phyloP scores from a whole-genome alignment of 306 rosid species.

The Prunus campanulata region DNA sequence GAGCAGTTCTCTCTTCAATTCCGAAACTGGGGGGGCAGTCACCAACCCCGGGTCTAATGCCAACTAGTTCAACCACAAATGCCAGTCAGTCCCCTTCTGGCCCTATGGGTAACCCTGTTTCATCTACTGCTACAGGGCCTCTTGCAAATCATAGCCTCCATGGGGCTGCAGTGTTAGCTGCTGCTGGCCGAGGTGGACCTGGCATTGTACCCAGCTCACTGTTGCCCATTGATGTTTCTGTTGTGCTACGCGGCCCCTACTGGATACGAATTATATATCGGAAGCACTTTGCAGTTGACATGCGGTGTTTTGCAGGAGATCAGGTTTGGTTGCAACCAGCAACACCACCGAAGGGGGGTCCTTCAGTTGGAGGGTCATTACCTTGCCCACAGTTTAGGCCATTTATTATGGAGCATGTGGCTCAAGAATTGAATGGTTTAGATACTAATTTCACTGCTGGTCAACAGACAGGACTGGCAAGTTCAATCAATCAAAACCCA shows the following conservation, averaged over 20 bases:
- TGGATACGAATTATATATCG: constrained; percentile 97
- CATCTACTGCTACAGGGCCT: constrained; percentile 48
- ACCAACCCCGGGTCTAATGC: constrained; percentile 68
- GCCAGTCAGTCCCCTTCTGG: constrained; percentile 55
- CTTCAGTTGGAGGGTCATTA: constrained; percentile 83
- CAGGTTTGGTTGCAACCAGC: constrained; percentile 99
- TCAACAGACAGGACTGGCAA: constrained; percentile 70
- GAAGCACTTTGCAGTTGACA: constrained; percentile 93
- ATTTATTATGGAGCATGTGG: constrained; percentile 98
- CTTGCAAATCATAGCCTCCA: constrained; percentile 67
- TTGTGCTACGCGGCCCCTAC: constrained; percentile 95
- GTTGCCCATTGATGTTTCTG: constrained; percentile 97
- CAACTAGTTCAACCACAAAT: constrained; percentile 51
- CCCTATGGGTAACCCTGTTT: constrained; percentile 45
- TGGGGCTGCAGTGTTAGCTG: constrained; percentile 71
- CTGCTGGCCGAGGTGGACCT: constrained; percentile 94
- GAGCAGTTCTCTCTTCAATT: constrained; percentile 61
- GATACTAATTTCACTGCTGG: constrained; percentile 75
- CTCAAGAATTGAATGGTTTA: constrained; percentile 91
- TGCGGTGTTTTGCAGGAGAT: constrained; percentile 99
- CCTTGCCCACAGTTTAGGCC: constrained; percentile 99
- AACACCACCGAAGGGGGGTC: constrained; percentile 92
- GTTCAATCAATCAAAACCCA: constrained; percentile 60
- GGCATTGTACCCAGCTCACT: constrained; percentile 99
- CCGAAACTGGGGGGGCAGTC: constrained; percentile 72